Conservation (phyloP, 139 green algal genomes). For the Monoraphidium neglectum region DNA sequence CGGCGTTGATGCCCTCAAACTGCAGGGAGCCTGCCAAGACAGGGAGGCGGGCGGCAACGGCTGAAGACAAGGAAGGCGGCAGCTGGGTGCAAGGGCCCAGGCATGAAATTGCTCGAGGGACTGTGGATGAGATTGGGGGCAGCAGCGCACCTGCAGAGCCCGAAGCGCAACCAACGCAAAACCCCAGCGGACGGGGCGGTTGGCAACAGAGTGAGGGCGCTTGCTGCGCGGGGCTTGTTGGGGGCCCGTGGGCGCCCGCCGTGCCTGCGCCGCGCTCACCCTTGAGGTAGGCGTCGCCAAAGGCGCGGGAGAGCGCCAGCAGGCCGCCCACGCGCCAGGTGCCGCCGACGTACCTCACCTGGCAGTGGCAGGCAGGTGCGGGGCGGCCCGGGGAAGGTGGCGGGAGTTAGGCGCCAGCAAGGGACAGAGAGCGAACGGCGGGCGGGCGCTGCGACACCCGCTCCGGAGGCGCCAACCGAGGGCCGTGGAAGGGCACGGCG, state of each 20-base stretch:
- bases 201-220: no score
- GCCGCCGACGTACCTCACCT: slow-evolving; percentile 71
- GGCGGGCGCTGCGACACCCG: no score
- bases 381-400: no score
- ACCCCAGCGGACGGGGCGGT: no score
- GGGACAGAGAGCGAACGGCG: no score
- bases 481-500: no score
- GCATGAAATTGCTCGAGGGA: slow-evolving; percentile 1
- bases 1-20: slow-evolving; percentile 86
- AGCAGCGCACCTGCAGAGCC: slow-evolving; percentile 2
- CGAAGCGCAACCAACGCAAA: neutral
- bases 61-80: neutral
- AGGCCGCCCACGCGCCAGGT: slow-evolving; percentile 96
- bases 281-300: slow-evolving; percentile 97
- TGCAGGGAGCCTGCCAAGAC: slow-evolving; percentile 70
- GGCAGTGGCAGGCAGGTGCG: neutral
- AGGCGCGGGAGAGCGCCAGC: slow-evolving; percentile 92
- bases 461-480: no score
- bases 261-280: slow-evolving; percentile 17
- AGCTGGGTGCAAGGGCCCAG: neutral
- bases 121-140: neutral
- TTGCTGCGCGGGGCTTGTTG: no score
- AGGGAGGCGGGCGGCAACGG: neutral
- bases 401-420: no score
- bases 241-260: no score